Evolutionary conservation across 1,139 yeast genomes (phyloP).

Genomic region (Magnusiomyces suaveolens): DNA sequence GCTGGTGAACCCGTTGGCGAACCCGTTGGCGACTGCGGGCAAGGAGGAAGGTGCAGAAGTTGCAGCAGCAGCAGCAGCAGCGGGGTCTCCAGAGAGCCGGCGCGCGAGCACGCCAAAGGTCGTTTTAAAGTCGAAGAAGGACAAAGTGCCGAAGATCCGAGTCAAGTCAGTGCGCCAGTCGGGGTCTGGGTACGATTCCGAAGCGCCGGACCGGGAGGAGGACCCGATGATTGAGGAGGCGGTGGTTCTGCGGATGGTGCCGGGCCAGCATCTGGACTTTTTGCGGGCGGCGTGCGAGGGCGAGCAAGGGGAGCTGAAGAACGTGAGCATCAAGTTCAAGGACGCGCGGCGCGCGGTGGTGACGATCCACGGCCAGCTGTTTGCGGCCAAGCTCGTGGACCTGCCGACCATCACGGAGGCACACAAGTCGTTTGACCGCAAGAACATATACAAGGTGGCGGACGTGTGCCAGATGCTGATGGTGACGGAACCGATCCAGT

Average conservation of each 20-base stretch:
- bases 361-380: constrained; percentile 44
- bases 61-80: constrained; percentile 4
- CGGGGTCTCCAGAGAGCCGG: constrained; percentile 9
- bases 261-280: constrained; percentile 69
- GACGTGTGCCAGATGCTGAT: constrained; percentile 81
- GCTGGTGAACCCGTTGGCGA: constrained; percentile 45
- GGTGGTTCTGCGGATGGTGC: constrained; percentile 63
- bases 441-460: constrained; percentile 76
- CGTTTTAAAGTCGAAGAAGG: neutral
- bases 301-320: constrained; percentile 70
- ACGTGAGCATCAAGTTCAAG: constrained; percentile 68
- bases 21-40: neutral
- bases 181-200: constrained; percentile 95
- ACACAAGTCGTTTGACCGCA: constrained; percentile 81
- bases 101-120: neutral
- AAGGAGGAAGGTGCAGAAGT: too few relatives aligned
- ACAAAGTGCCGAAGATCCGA: constrained; percentile 46
- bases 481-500: constrained; percentile 54
- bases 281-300: constrained; percentile 55
- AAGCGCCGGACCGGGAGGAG: constrained; percentile 91
- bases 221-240: constrained; percentile 71
- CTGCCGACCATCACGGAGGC: constrained; percentile 84
- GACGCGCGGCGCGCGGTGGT: constrained; percentile 71
- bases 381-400: constrained; percentile 80
- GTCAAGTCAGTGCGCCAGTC: constrained; percentile 79